Evolutionary conservation across 257 asterid genomes (phyloP), one percentile per base, ranked within the genome.

Genomic region (Ajuga chamaepitys): DNA sequence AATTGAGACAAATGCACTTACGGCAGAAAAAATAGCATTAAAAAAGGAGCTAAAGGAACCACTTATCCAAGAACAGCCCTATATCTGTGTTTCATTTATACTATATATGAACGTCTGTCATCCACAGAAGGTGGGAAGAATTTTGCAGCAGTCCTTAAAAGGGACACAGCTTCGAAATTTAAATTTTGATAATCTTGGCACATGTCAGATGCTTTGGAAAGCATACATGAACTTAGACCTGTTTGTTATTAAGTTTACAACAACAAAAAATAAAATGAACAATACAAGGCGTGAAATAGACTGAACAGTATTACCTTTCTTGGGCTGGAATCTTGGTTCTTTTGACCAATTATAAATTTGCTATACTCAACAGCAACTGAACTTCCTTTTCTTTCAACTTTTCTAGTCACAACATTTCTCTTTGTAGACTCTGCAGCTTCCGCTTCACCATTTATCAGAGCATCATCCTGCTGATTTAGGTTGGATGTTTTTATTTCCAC

Each of bases 281-380:
- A 26, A 53, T 11, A 28, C n/a, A 55, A 62, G 9, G 11, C 47
- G 28, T 14, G 32, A 72, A 38, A 64, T 13, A 51, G 57, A 30
- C 60, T 71, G 37, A 47, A 71, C 24, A 58, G 44, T 47, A 64
- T 80, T 75, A 90, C 99, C 97, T 94, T 94, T 61, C 59, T 72
- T 12, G 85, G 72, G 69, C 73, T 79, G 44, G 60, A 56, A 14
- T 78, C 88, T 67, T 83, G 83, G 81, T 73, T 83, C 78, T 75
- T 84, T 71, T 70, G 83, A 67, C 81, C 89, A 78, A 78, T 74
- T 55, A 67, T 79, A 71, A 74, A 64, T 64, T 86, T 80, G 16
- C 74, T 84, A 67, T 77, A 80, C 63, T 82, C 83, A 47, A 64
- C 74, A 74, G 81, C 75, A 48, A 73, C 75, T 58, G 82, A 74